Base-by-base conservation (phyloP, 345 rosid species). In the Brassica juncea region DNA sequence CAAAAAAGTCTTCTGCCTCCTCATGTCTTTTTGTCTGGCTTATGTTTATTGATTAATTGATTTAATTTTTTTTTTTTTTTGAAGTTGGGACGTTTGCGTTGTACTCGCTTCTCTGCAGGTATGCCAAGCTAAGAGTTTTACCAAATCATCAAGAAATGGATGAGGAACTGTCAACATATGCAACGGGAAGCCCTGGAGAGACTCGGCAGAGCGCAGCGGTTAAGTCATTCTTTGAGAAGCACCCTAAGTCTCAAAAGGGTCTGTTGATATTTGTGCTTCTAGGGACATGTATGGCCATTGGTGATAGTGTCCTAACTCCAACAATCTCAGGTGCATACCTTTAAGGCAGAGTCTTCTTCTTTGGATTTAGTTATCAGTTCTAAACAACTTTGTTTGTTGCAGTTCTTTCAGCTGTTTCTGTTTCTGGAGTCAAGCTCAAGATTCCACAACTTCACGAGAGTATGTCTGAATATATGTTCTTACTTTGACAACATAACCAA, bases 1-100 rank as follows among this genome's bases (percentile, higher is more conserved):
- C n/a, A n/a, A n/a, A n/a, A n/a, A n/a, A n/a, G n/a, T n/a, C n/a
- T n/a, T n/a, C n/a, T n/a, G n/a, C n/a, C n/a, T n/a, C n/a, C n/a
- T n/a, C n/a, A n/a, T n/a, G n/a, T n/a, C n/a, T n/a, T n/a, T n/a
- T n/a, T n/a, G n/a, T n/a, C n/a, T n/a, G n/a, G n/a, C n/a, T n/a
- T n/a, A n/a, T n/a, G n/a, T n/a, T n/a, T n/a, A n/a, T n/a, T n/a
- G n/a, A n/a, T n/a, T n/a, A n/a, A n/a, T n/a, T n/a, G n/a, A n/a
- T n/a, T n/a, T n/a, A n/a, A n/a, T n/a, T n/a, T n/a, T n/a, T n/a
- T n/a, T n/a, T n/a, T n/a, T n/a, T n/a, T n/a, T n/a, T n/a, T n/a
- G n/a, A n/a, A n/a, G n/a, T n/a, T n/a, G 97, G 99, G 15, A 89
- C 94, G 35, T 87, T 94, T 85, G 94, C 99, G 11, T 71, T 94